Conservation (phyloP, 352 stramenopile species). For the Globisporangium nunn region DNA sequence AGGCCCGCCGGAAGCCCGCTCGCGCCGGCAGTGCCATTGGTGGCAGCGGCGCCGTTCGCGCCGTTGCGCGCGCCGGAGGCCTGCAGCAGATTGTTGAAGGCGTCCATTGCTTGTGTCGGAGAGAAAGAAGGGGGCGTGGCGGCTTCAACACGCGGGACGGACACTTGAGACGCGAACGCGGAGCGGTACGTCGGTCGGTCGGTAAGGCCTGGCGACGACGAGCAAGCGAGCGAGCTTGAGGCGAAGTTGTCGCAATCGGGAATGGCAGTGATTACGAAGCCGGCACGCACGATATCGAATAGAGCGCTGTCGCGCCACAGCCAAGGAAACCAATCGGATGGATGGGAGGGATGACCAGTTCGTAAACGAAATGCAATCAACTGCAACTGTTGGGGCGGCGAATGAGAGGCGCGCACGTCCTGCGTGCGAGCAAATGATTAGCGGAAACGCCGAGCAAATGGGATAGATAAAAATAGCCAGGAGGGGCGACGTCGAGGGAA, state of each 20-base stretch:
- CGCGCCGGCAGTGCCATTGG: slow-evolving; percentile 9
- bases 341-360: not conserved
- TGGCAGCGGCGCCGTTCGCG: slow-evolving; percentile 6
- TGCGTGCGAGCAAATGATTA: not conserved
- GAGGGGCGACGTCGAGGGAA: not conserved
- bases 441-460: not conserved
- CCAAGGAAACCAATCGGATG: not conserved
- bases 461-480: not conserved
- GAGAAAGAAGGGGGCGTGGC: too few species aligned
- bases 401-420: not conserved
- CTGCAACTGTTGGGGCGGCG: not conserved
- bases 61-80: slow-evolving; percentile 47
- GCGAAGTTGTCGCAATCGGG: slow-evolving; percentile 12
- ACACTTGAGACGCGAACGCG: too few species aligned
- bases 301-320: not conserved
- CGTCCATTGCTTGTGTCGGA: slow-evolving; percentile 33
- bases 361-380: not conserved
- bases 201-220: too few species aligned
- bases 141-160: not conserved
- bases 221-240: not conserved
- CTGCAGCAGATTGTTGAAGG: slow-evolving; percentile 75
- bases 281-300: not conserved
- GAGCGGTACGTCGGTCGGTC: too few species aligned
- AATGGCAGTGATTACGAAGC: slow-evolving; percentile 11
- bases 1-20: slow-evolving; percentile 23